Evolutionary conservation across 2,329 filamentous ascomycete species (phyloP).

Genomic region (Trichoderma aggressivum): DNA sequence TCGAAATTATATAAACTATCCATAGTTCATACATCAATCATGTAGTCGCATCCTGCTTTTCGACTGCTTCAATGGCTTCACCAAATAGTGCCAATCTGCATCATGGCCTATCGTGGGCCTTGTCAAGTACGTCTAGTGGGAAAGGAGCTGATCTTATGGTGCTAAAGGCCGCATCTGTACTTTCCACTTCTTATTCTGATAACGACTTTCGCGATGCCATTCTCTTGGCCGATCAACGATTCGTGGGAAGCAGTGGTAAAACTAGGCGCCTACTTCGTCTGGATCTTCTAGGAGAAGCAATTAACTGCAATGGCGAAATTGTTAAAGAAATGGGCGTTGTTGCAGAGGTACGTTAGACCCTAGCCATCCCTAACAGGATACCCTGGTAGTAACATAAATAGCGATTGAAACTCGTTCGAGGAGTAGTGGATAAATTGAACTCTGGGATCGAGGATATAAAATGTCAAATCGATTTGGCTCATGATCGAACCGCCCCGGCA

Average conservation of each 20-base stretch:
- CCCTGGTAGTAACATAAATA: constrained; percentile 34
- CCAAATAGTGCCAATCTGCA: neutral
- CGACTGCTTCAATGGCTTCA: neutral
- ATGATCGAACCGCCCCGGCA: constrained; percentile 68
- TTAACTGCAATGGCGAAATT: constrained; percentile 86
- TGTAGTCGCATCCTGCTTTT: neutral
- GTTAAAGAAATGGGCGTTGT: constrained; percentile 85
- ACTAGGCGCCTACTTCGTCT: constrained; percentile 75
- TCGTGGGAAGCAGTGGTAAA: constrained; percentile 70
- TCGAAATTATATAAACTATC: neutral
- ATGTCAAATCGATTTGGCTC: constrained; percentile 69
- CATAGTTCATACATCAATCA: neutral
- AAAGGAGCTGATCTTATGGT: constrained; percentile 62
- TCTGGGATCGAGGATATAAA: constrained; percentile 78
- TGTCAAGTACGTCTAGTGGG: neutral
- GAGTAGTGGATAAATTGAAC: constrained; percentile 74
- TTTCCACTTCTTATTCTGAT: constrained; percentile 91
- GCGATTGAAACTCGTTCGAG: constrained; percentile 84
- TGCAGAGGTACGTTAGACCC: constrained; percentile 64
- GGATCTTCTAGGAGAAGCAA: constrained; percentile 86
- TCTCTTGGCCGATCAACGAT: constrained; percentile 69
- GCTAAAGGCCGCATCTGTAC: constrained; percentile 76
- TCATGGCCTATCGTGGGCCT: neutral
- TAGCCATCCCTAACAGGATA: neutral
- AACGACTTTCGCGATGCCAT: constrained; percentile 86